Percentiles rank a stretch among this genome's conserved stretches.
Conservation (phyloP, 805 yeast genomes). For the Scheffersomyces spartinae region DNA sequence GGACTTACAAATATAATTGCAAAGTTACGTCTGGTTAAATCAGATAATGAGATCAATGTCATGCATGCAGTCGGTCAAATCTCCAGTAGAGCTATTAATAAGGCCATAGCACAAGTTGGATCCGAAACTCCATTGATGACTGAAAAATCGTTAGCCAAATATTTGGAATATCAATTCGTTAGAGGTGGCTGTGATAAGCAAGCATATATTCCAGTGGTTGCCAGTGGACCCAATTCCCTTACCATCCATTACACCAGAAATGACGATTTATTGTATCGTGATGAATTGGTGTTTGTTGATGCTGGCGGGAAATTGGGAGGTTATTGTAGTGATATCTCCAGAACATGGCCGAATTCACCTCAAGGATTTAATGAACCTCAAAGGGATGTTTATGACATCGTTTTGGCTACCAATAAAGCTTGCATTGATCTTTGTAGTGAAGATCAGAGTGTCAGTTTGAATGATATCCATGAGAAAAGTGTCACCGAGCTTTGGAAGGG, state of each 20-base stretch:
- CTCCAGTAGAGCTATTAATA: slow-evolving; percentile 74
- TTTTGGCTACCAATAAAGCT: slow-evolving; percentile 66
- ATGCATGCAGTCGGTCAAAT: slow-evolving; percentile 79
- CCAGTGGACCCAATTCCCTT: slow-evolving; percentile 82
- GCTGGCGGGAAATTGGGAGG: slow-evolving; percentile 94
- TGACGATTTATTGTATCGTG: slow-evolving; percentile 66
- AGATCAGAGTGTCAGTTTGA: slow-evolving; percentile 39
- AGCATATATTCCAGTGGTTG: slow-evolving; percentile 94
- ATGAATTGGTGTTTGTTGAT: slow-evolving; percentile 83
- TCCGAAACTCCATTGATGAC: slow-evolving; percentile 36
- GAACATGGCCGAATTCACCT: slow-evolving; percentile 90
- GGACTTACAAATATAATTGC: slow-evolving; percentile 34
- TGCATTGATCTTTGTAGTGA: slow-evolving; percentile 66
- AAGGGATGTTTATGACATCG: slow-evolving; percentile 79
- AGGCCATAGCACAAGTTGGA: slow-evolving; percentile 56
- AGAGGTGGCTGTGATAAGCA: slow-evolving; percentile 81
- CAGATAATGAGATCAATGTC: slow-evolving; percentile 60
- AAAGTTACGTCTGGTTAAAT: slow-evolving; percentile 56
- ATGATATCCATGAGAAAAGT: slow-evolving; percentile 67
- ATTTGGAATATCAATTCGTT: slow-evolving; percentile 70
- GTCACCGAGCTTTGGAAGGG: slow-evolving; percentile 49
- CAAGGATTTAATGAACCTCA: slow-evolving; percentile 64
- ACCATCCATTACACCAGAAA: slow-evolving; percentile 92
- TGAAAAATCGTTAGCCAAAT: slow-evolving; percentile 73
- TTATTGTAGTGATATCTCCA: slow-evolving; percentile 88